Conservation (phyloP, 139 green algal genomes). For the Chlamydomonas incerta region DNA sequence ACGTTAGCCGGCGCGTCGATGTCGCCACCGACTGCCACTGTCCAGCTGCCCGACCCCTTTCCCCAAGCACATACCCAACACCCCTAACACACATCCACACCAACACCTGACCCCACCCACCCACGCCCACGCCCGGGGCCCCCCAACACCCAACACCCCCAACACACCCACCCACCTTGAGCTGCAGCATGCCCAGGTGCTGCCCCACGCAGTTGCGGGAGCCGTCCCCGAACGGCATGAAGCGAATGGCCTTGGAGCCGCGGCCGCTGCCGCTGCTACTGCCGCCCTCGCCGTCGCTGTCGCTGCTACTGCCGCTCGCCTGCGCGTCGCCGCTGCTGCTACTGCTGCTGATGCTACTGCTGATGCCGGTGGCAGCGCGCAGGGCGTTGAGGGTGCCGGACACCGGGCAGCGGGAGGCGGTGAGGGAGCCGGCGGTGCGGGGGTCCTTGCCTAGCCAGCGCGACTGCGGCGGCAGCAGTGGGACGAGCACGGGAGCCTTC, state of each 20-base stretch:
- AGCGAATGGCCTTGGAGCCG: not conserved
- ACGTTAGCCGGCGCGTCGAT: too few relatives aligned
- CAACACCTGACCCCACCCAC: too few relatives aligned
- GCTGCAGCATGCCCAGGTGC: constrained; percentile 19
- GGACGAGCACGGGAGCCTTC: too few relatives aligned
- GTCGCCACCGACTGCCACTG: too few relatives aligned
- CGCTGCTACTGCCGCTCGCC: not conserved
- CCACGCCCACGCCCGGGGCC: too few relatives aligned
- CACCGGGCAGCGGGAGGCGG: constrained; percentile 19
- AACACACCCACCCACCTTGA: constrained; percentile 21
- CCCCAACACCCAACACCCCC: too few relatives aligned
- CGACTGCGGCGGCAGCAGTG: constrained; percentile 3
- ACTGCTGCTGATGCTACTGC: not conserved
- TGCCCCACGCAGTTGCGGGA: constrained; percentile 30
- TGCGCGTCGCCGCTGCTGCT: not conserved
- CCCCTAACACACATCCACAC: too few relatives aligned
- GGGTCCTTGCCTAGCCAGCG: not conserved
- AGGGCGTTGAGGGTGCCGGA: not conserved
- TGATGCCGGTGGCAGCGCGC: not conserved
- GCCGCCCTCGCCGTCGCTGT: not conserved
- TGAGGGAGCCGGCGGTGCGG: not conserved
- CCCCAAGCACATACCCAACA: too few relatives aligned
- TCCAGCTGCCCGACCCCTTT: too few relatives aligned
- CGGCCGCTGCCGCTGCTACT: not conserved
- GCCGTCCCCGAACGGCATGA: constrained; percentile 34